phyloP scores from a whole-genome alignment of 441 rosid genomes.

The Capsella rubella region DNA sequence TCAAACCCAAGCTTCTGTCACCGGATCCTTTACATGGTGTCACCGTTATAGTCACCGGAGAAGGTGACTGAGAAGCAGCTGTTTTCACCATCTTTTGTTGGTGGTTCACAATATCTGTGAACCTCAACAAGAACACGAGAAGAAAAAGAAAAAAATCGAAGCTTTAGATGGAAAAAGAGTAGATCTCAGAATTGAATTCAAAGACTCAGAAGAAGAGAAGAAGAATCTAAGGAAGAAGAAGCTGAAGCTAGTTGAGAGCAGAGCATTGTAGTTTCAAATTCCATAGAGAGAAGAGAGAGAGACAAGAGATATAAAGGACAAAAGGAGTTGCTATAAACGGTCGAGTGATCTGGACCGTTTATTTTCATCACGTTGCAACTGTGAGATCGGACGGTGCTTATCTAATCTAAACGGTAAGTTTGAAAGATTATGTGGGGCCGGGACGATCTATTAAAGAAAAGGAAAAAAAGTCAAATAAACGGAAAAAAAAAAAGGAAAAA shows the following conservation, averaged over 20 bases:
- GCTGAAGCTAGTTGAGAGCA: constrained; percentile 37
- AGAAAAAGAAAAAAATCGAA: not conserved
- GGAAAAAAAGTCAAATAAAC: constrained; percentile 44
- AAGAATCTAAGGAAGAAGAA: constrained; percentile 22
- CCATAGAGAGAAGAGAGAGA: not conserved
- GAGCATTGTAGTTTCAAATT: constrained; percentile 30
- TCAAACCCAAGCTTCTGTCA: constrained; percentile 68
- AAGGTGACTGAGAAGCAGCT: constrained; percentile 54
- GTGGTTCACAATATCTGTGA: not conserved
- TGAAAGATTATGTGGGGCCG: constrained; percentile 25
- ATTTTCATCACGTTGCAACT: constrained; percentile 7
- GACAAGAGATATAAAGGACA: constrained; percentile 37
- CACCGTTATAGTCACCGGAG: constrained; percentile 78
- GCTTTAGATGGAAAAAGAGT: not conserved
- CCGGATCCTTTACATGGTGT: constrained; percentile 73
- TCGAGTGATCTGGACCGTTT: constrained; percentile 53
- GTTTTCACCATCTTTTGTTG: constrained; percentile 55
- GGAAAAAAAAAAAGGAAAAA: not conserved
- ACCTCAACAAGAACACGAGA: constrained; percentile 3
- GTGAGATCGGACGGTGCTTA: constrained; percentile 46
- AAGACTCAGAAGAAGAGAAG: not conserved
- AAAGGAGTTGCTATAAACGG: constrained; percentile 53
- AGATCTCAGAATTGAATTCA: constrained; percentile 21
- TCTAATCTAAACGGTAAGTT: constrained; percentile 56
- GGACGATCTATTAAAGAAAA: constrained; percentile 9